A percentile compares a stretch with the other conserved stretches of the same genome.
Evolutionary conservation across 495 filamentous ascomycete genomes (phyloP).

Genomic region (Filosporella fistucella): DNA sequence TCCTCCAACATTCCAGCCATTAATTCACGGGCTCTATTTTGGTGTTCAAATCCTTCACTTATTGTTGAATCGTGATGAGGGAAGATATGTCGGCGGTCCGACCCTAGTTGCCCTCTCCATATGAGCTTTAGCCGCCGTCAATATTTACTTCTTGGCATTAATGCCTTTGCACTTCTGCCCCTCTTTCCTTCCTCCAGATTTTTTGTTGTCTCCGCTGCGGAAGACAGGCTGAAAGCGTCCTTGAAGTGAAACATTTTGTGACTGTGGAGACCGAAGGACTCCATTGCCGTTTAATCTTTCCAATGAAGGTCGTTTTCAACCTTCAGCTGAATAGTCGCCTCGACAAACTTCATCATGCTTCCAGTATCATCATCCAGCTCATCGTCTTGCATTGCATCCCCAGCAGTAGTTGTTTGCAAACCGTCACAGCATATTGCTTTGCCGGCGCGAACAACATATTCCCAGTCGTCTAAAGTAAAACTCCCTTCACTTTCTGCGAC

Average conservation of each 20-base stretch:
- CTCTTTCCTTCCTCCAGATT: background rate
- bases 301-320: slow-evolving; percentile 54
- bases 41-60: slow-evolving; percentile 4
- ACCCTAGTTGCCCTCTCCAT: slow-evolving; percentile 7
- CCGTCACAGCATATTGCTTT: slow-evolving; percentile 57
- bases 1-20: background rate
- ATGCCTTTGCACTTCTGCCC: slow-evolving; percentile 12
- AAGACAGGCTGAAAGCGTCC: too few species aligned
- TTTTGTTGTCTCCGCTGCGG: background rate
- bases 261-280: slow-evolving; percentile 15
- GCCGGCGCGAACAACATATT: slow-evolving; percentile 60
- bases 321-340: slow-evolving; percentile 58
- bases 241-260: slow-evolving; percentile 22
- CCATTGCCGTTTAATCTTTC: slow-evolving; percentile 42
- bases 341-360: slow-evolving; percentile 55
- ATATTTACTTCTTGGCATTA: slow-evolving; percentile 8
- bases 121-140: background rate
- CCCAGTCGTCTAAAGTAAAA: slow-evolving; percentile 76
- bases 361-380: slow-evolving; percentile 31
- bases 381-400: slow-evolving; percentile 37
- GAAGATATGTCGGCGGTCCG: slow-evolving; percentile 9
- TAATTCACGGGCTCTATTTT: slow-evolving; percentile 13
- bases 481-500: slow-evolving; percentile 76
- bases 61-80: background rate
- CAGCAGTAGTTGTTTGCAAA: slow-evolving; percentile 22